Base-by-base conservation (phyloP, 2,329 filamentous ascomycete genomes). In the Pseudophaeomoniella oleicola region DNA sequence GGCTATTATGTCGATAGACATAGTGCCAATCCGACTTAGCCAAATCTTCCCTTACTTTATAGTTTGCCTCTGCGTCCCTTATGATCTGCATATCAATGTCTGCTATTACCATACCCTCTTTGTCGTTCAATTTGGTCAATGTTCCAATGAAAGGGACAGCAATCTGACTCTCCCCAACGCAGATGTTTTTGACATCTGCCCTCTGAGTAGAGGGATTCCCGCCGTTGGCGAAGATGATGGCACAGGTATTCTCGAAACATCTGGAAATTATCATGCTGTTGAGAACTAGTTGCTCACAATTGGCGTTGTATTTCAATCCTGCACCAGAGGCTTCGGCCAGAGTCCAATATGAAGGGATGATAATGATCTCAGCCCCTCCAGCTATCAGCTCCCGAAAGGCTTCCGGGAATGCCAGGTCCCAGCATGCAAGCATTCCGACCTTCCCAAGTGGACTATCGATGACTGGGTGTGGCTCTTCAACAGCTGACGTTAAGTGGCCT, bases 41-140 rank as follows among this genome's bases (percentile, higher is more conserved):
- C 18, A 62, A 18, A 48, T 62, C 59, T 44, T 55, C 46, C 5
- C 59, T 44, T 4, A 62, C 53, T 40, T 55, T 55, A 35, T 70
- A 75, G 43, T 71, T 71, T 35, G 58, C 58, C 51, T 75, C 69
- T 2, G 69, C 71, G 39, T 71, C 60, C 40, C 67, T 63, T 16
- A 75, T 39, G 12, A 72, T 56, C 34, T 58, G 56, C 62, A 73
- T 58, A 47, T 75, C 69, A 33, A 75, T 50, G 46, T 75, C 70
- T 1, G 67, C 66, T 2, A 75, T 61, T 38, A 76, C 75, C 30
- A 71, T 65, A 49, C 92, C 85, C 0, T 83, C 83, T 41, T 82
- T 68, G 4, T 55, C 57, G 49, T 70, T 69, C n/a, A 27, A n/a
- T n/a, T 65, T 64, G 30, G 69, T 46, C 0, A 73, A 54, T 2